Percentiles rank a stretch among this genome's conserved stretches.
Conservation (phyloP, 1,139 yeast species). For the Taphrina flavorubra region DNA sequence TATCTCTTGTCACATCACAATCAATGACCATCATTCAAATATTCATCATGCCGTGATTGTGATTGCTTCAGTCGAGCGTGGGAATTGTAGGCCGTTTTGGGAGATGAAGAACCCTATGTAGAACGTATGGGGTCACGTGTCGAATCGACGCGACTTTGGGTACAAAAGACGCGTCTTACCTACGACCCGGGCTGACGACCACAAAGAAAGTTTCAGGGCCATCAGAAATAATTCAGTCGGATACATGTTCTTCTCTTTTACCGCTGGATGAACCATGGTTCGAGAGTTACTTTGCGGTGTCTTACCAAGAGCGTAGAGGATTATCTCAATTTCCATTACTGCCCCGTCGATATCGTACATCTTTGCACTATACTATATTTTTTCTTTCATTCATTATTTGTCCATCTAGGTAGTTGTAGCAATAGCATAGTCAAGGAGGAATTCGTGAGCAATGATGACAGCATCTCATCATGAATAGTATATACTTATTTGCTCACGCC, state of each 20-base stretch:
- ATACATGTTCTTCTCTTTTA: constrained; percentile 11
- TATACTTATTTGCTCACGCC: neutral
- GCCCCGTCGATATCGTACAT: constrained; percentile 34
- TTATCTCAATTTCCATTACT: neutral
- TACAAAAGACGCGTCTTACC: constrained; percentile 8
- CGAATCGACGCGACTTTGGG: neutral
- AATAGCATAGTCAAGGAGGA: too few relatives aligned
- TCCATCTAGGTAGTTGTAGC: too few relatives aligned
- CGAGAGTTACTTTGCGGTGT: constrained; percentile 17
- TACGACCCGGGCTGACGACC: constrained; percentile 1
- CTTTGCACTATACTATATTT: too few relatives aligned
- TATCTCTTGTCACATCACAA: neutral
- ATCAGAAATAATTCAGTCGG: constrained; percentile 25
- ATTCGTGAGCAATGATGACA: neutral
- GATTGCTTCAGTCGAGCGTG: neutral
- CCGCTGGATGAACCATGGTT: constrained; percentile 29
- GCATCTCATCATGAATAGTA: neutral
- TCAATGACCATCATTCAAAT: too few relatives aligned
- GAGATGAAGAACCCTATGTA: neutral
- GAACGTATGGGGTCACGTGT: neutral
- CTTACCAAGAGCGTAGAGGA: constrained; percentile 29
- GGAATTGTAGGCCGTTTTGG: neutral
- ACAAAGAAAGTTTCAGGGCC: constrained; percentile 22
- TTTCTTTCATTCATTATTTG: too few relatives aligned
- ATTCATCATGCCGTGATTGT: neutral